These are phyloP conservation scores for Blastobotrys capitulatus DNA, from an alignment of 1,139 yeast species.

Conservation along the genomic window DNA sequence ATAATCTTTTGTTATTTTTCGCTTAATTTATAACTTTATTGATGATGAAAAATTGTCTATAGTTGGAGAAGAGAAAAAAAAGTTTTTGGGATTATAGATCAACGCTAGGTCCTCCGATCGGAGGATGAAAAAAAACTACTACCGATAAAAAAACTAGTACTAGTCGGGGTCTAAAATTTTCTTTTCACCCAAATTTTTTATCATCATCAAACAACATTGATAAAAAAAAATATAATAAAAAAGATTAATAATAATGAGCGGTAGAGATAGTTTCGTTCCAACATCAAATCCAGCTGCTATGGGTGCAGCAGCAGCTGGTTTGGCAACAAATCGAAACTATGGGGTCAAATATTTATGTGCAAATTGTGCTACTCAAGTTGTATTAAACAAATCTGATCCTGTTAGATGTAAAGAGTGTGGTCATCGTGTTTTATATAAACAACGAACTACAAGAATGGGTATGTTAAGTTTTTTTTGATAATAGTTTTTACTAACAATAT, in stretches of 20 bases:
- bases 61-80: too few relatives aligned
- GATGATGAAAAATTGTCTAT: too few relatives aligned
- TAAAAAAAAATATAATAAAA: background rate
- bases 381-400: conserved; percentile 89
- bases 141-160: too few relatives aligned
- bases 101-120: too few relatives aligned
- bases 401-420: conserved; percentile 99
- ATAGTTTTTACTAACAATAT: conserved; percentile 1
- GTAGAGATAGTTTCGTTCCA: conserved; percentile 89
- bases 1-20: too few relatives aligned
- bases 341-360: conserved; percentile 95
- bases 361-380: conserved; percentile 86
- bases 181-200: too few relatives aligned
- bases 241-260: conserved; percentile 14
- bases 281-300: conserved; percentile 68
- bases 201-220: too few relatives aligned
- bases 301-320: conserved; percentile 60
- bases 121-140: too few relatives aligned
- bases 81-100: too few relatives aligned
- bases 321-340: conserved; percentile 63
- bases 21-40: too few relatives aligned
- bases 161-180: too few relatives aligned
- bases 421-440: conserved; percentile 93
- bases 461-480: conserved; percentile 23
- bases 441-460: conserved; percentile 94